Conservation (phyloP, 2,329 filamentous ascomycete species). For the Calcarisporium arbuscula region DNA sequence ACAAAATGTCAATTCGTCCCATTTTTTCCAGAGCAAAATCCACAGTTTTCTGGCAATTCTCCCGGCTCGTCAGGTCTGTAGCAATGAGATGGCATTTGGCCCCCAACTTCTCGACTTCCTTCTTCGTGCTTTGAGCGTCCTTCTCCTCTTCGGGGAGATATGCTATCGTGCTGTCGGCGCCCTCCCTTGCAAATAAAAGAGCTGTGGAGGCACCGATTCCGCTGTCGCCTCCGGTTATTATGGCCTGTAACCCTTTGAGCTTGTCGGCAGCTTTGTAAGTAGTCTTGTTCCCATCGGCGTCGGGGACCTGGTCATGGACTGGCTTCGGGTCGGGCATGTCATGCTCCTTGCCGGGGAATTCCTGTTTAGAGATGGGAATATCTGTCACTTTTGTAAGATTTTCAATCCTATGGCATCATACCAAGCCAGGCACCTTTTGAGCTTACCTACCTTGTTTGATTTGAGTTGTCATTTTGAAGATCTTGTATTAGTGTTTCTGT, state of each 20-base stretch:
- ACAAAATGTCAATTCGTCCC: conserved; percentile 41
- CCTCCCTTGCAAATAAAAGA: conserved; percentile 51
- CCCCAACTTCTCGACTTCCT: conserved; percentile 44
- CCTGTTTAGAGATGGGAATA: conserved; percentile 21
- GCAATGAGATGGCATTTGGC: conserved; percentile 39
- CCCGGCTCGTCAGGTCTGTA: conserved; percentile 41
- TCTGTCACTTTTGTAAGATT: conserved; percentile 21
- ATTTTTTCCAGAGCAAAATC: conserved; percentile 46
- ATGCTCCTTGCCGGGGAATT: conserved; percentile 20
- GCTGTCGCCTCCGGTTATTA: conserved; percentile 52
- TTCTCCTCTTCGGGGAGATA: conserved; percentile 49
- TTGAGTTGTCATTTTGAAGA: too few species aligned
- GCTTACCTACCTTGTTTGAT: too few species aligned
- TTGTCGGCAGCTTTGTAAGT: conserved; percentile 5
- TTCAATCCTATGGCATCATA: too few species aligned
- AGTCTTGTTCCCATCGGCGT: conserved; percentile 52
- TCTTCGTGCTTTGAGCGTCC: conserved; percentile 49
- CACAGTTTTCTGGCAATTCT: conserved; percentile 43
- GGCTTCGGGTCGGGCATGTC: conserved; percentile 37
- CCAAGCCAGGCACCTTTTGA: too few species aligned
- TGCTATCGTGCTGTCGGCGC: conserved; percentile 49
- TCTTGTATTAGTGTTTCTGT: too few species aligned
- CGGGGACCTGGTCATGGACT: conserved; percentile 59
- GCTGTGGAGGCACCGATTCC: conserved; percentile 50
- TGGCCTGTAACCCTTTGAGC: conserved; percentile 1